Evolutionary conservation across 495 filamentous ascomycete species (phyloP).

Genomic region (Aspergillus sclerotioniger): DNA sequence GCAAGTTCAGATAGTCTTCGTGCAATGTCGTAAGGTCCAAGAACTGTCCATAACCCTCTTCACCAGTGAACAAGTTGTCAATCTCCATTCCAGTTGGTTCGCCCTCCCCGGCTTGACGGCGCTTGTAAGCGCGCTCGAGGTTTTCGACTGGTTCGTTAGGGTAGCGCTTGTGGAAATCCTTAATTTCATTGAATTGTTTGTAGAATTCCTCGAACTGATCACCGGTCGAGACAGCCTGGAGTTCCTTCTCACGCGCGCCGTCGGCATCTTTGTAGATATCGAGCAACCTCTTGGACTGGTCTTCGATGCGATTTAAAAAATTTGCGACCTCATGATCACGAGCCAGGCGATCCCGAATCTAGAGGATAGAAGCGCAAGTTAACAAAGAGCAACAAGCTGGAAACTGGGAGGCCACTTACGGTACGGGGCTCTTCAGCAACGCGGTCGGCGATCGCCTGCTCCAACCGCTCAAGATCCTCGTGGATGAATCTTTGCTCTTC

Average conservation of each 20-base stretch:
- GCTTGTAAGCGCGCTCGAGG: constrained; percentile 86
- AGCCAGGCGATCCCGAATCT: constrained; percentile 82
- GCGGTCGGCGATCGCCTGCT: constrained; percentile 89
- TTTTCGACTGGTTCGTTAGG: constrained; percentile 95
- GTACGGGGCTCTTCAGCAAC: constrained; percentile 83
- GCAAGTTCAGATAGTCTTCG: constrained; percentile 86
- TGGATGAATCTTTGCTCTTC: constrained; percentile 92
- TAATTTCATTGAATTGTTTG: constrained; percentile 75
- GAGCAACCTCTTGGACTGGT: constrained; percentile 76
- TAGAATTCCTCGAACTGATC: constrained; percentile 94
- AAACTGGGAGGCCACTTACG: constrained; percentile 46
- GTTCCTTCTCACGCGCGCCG: constrained; percentile 67
- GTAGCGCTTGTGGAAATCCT: constrained; percentile 83
- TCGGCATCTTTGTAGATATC: constrained; percentile 83
- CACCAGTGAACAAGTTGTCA: constrained; percentile 91
- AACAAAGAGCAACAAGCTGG: neutral
- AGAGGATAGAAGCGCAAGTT: constrained; percentile 27
- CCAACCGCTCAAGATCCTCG: constrained; percentile 92
- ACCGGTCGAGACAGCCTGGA: constrained; percentile 78
- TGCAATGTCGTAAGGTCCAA: constrained; percentile 82
- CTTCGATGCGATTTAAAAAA: constrained; percentile 80
- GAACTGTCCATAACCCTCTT: constrained; percentile 87
- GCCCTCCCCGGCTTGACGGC: constrained; percentile 62
- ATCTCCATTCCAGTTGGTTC: constrained; percentile 64
- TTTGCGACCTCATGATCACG: constrained; percentile 90